These are phyloP conservation scores for Plasmodium reichenowi DNA, from an alignment of 169 alveolate species.

Conservation along the genomic window DNA sequence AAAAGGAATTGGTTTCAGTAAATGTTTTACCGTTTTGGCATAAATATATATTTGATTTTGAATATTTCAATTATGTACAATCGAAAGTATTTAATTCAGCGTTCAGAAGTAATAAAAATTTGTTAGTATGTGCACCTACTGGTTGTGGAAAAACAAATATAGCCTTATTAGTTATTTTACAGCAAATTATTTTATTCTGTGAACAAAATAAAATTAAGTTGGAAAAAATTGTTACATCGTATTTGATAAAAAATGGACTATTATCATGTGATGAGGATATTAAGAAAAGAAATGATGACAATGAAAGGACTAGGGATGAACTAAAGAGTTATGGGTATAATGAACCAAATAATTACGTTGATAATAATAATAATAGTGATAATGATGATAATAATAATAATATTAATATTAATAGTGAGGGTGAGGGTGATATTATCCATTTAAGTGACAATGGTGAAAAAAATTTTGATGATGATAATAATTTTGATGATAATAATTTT, in stretches of 20 bases:
- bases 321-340: background rate
- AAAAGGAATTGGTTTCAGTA: slow-evolving; percentile 68
- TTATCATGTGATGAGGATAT: too few species aligned
- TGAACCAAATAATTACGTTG: background rate
- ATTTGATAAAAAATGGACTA: slow-evolving; percentile 5
- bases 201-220: slow-evolving; percentile 43
- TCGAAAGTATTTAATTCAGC: slow-evolving; percentile 94
- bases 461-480: background rate
- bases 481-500: background rate
- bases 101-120: slow-evolving; percentile 92
- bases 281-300: background rate
- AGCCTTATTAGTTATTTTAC: slow-evolving; percentile 94
- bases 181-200: slow-evolving; percentile 71
- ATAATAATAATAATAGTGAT: background rate
- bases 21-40: slow-evolving; percentile 48
- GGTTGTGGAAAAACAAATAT: slow-evolving; percentile 99
- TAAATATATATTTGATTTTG: slow-evolving; percentile 73
- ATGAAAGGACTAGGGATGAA: background rate
- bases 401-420: background rate
- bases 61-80: slow-evolving; percentile 91
- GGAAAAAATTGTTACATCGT: slow-evolving; percentile 17
- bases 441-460: background rate
- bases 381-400: background rate
- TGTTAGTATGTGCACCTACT: slow-evolving; percentile 98
- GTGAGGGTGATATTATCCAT: background rate